A percentile compares a stretch with the other conserved stretches of the same genome.
Evolutionary conservation across 1,284 basidiomycete species (phyloP).

Genomic region (Leccinum pachyderme): DNA sequence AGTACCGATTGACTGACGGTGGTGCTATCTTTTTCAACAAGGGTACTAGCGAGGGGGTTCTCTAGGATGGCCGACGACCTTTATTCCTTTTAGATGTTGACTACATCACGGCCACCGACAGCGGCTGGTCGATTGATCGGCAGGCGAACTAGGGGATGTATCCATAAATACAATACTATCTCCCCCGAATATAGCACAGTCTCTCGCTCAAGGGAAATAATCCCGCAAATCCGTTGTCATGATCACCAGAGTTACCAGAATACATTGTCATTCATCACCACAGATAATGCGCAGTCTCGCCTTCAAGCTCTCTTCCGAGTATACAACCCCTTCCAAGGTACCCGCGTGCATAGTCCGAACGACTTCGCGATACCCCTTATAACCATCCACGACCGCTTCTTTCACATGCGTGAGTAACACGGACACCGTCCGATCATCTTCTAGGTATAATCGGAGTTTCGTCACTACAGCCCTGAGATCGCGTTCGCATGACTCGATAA

Average conservation of each 20-base stretch:
- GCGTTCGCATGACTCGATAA: slow-evolving; percentile 49
- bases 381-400: slow-evolving; percentile 72
- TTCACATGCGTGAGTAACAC: slow-evolving; percentile 76
- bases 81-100: not conserved
- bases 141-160: not conserved
- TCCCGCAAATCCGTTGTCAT: not conserved
- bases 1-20: slow-evolving; percentile 66
- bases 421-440: slow-evolving; percentile 72
- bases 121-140: not conserved
- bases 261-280: slow-evolving; percentile 22
- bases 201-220: not conserved
- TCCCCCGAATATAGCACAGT: not conserved
- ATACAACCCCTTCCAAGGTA: slow-evolving; percentile 34
- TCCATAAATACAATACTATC: not conserved
- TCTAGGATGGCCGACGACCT: slow-evolving; percentile 36
- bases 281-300: slow-evolving; percentile 27
- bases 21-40: slow-evolving; percentile 67
- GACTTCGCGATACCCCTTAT: slow-evolving; percentile 63
- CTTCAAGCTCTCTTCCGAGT: slow-evolving; percentile 38
- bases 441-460: slow-evolving; percentile 70
- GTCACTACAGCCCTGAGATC: slow-evolving; percentile 56
- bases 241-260: not conserved
- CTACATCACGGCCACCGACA: not conserved
- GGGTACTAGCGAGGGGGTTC: slow-evolving; percentile 62
- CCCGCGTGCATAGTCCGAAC: slow-evolving; percentile 43